These are phyloP conservation scores for Neurospora hispaniola DNA, from an alignment of 495 filamentous ascomycete species.

Conservation along the genomic window DNA sequence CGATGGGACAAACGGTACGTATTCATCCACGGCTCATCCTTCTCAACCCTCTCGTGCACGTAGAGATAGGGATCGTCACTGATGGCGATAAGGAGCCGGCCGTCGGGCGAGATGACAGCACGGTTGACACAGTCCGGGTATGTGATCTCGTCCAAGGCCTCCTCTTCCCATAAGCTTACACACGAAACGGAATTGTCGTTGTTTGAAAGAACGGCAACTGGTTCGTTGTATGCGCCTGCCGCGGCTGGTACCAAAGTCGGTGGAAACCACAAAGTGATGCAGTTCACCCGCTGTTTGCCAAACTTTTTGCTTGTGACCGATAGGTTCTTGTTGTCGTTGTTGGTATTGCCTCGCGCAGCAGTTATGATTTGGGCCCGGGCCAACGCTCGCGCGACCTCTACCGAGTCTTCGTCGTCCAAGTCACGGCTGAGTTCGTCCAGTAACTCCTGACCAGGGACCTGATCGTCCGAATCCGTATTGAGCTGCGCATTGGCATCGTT, in stretches of 20 bases:
- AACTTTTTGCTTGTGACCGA: constrained; percentile 29
- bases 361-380: constrained; percentile 18
- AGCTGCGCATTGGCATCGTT: constrained; percentile 24
- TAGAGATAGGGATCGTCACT: constrained; percentile 78
- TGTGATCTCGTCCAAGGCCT: constrained; percentile 52
- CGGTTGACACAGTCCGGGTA: constrained; percentile 83
- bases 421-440: constrained; percentile 17
- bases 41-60: constrained; percentile 48
- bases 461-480: constrained; percentile 44
- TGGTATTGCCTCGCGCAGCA: not conserved
- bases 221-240: constrained; percentile 28
- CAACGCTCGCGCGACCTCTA: not conserved
- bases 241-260: constrained; percentile 8
- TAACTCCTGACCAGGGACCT: constrained; percentile 37
- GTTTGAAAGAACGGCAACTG: constrained; percentile 50
- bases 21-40: not conserved
- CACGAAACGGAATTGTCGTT: constrained; percentile 82
- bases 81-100: constrained; percentile 66
- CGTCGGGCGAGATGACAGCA: constrained; percentile 83
- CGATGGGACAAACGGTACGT: constrained; percentile 3
- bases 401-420: constrained; percentile 22
- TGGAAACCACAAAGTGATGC: constrained; percentile 46
- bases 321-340: constrained; percentile 23
- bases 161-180: constrained; percentile 47
- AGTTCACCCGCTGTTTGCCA: constrained; percentile 43